These are phyloP conservation scores for Erodium trifolium DNA, from an alignment of 441 rosid species.

Conservation along the genomic window DNA sequence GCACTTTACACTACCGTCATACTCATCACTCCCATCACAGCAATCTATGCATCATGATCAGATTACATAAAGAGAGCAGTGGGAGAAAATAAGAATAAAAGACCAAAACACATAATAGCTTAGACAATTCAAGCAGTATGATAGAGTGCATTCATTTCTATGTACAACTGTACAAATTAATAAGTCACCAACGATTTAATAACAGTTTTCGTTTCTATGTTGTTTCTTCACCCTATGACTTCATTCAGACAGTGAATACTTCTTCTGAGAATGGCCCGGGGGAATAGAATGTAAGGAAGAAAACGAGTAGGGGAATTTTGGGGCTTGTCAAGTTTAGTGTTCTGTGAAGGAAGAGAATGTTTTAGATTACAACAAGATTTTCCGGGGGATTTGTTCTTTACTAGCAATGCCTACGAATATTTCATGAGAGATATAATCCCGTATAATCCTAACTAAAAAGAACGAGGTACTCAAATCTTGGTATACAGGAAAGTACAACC, in stretches of 20 bases:
- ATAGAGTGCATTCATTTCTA: not conserved
- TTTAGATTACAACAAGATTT: not conserved
- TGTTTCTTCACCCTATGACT: not conserved
- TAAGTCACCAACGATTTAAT: not conserved
- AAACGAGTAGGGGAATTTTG: not conserved
- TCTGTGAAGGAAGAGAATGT: not conserved
- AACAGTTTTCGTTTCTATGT: not conserved
- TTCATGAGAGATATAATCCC: not conserved
- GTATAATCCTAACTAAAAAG: not conserved
- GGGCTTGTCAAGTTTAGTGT: not conserved
- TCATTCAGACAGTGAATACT: not conserved
- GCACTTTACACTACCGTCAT: slow-evolving; percentile 68
- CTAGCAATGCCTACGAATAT: not conserved
- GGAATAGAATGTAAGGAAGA: not conserved
- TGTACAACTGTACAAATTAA: not conserved
- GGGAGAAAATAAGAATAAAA: not conserved
- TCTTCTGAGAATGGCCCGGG: not conserved
- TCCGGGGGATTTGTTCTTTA: not conserved
- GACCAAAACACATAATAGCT: not conserved
- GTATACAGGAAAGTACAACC: not conserved
- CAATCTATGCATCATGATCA: slow-evolving; percentile 44
- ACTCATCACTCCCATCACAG: slow-evolving; percentile 98
- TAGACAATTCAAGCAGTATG: not conserved
- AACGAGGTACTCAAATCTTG: not conserved
- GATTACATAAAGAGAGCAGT: no score